phyloP scores from a whole-genome alignment of 2,329 filamentous ascomycete species.

The Huntiella decipiens region DNA sequence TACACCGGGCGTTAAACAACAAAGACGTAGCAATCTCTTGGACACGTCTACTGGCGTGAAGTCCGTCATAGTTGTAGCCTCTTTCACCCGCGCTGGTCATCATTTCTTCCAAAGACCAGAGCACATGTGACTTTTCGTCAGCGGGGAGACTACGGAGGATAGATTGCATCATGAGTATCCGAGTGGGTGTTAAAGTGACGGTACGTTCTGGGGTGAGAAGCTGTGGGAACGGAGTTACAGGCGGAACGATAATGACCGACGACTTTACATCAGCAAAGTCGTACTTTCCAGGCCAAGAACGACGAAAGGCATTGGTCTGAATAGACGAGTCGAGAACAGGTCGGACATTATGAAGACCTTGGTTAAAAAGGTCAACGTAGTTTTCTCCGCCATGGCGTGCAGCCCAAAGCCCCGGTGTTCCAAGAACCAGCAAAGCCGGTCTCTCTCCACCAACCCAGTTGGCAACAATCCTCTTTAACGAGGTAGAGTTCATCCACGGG shows the following conservation, averaged over 20 bases:
- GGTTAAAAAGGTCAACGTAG: conserved; percentile 26
- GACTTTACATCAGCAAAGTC: conserved; percentile 12
- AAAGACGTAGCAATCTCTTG: conserved; percentile 27
- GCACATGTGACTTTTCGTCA: conserved; percentile 23
- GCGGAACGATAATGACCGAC: conserved; percentile 22
- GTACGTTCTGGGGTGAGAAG: conserved; percentile 29
- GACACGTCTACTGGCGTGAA: conserved; percentile 26
- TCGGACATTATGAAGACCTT: conserved; percentile 26
- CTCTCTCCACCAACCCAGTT: conserved; percentile 11
- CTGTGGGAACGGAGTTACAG: conserved; percentile 25
- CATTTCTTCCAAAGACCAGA: conserved; percentile 34
- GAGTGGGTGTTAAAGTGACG: conserved; percentile 29
- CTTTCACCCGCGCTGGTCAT: conserved; percentile 15
- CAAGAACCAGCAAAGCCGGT: conserved; percentile 30
- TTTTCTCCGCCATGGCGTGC: conserved; percentile 29
- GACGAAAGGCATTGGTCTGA: conserved; percentile 2
- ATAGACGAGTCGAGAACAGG: conserved; percentile 17
- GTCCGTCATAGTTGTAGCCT: conserved; percentile 24
- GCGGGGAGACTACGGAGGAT: conserved; percentile 26
- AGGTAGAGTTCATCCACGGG: conserved; percentile 34
- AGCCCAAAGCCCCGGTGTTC: conserved; percentile 35
- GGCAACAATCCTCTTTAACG: conserved; percentile 17
- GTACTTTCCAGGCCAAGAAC: background rate
- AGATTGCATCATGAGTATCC: conserved; percentile 32
- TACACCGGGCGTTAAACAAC: conserved; percentile 35